Evolutionary conservation across 2,329 filamentous ascomycete species (phyloP), one percentile per base, ranked within the genome.

Genomic region (Trichoderma oligosporum): DNA sequence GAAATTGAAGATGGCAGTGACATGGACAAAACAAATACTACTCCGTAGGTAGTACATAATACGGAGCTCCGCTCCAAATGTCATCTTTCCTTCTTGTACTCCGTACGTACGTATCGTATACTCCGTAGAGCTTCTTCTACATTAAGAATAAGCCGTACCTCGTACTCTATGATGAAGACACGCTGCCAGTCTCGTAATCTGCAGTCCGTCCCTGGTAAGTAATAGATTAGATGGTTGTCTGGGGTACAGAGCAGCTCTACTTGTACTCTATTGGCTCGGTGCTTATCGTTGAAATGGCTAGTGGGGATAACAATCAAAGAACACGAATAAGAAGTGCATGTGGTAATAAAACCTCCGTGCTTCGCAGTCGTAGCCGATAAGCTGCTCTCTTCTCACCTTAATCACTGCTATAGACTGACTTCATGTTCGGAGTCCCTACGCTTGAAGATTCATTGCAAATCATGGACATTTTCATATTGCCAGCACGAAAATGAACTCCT

Each of bases 281-380:
- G 49, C 44, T 44, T 20, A 20, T 27, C 12, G 31, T 29, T 22
- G 20, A 35, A 35, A 18, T 18, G 14, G 20, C 20, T 20, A 25
- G 49, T 44, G 49, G 49, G 35, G 49, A 44, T 53, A 39, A 53
- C 49, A 35, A 53, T 44, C 16, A 35, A 44, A 36, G 27, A 44
- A 44, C 27, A 20, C 27, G 38, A 36, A 35, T 35, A 20, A 44
- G 16, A n/a, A n/a, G n/a, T n/a, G n/a, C n/a, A n/a, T n/a, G n/a
- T n/a, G n/a, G n/a, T n/a, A n/a, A n/a, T n/a, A n/a, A n/a, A n/a
- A n/a, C n/a, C n/a, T n/a, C n/a, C n/a, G n/a, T n/a, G n/a, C n/a
- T n/a, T n/a, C n/a, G n/a, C n/a, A n/a, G n/a, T n/a, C n/a, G n/a
- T n/a, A 36, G 46, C 42, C 42, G 25, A 31, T 45, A 36, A 18